A percentile compares a stretch with the other conserved stretches of the same genome.
Evolutionary conservation across 2,329 filamentous ascomycete species (phyloP).

Genomic region (Zymoseptoria passerinii): DNA sequence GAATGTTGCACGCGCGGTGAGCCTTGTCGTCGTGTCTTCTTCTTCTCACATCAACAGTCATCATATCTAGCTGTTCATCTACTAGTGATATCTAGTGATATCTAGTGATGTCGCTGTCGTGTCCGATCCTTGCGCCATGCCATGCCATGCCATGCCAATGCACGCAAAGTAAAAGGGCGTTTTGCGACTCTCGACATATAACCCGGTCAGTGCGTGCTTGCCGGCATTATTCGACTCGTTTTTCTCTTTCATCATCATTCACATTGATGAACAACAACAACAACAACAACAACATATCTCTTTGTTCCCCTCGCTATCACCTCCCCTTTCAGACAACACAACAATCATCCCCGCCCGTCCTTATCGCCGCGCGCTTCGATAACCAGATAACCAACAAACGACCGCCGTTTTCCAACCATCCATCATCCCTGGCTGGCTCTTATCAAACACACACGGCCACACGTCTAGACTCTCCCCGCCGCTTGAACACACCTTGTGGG

Average conservation of each 20-base stretch:
- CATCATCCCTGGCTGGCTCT: not conserved
- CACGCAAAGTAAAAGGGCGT: no score
- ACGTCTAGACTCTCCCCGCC: not conserved
- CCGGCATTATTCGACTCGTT: not conserved
- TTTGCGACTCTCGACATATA: no score
- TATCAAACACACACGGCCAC: not conserved
- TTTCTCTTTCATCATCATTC: not conserved
- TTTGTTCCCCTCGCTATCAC: not conserved
- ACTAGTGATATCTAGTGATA: no score
- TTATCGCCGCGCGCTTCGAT: not conserved
- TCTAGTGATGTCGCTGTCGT: constrained; percentile 1
- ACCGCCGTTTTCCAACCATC: no score
- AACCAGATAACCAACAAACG: no score
- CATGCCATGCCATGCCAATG: no score
- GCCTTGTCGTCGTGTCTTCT: no score
- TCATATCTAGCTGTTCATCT: no score
- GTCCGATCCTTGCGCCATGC: constrained; percentile 3
- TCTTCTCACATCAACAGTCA: no score
- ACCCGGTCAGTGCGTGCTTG: not conserved
- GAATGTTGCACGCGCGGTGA: no score
- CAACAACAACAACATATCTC: no score
- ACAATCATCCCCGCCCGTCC: not conserved
- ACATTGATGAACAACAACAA: no score
- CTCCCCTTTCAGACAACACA: not conserved
- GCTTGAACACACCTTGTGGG: not conserved